These are phyloP conservation scores for Fusarium neocosmosporiellum DNA, from an alignment of 2,329 filamentous ascomycete genomes.

Conservation along the genomic window DNA sequence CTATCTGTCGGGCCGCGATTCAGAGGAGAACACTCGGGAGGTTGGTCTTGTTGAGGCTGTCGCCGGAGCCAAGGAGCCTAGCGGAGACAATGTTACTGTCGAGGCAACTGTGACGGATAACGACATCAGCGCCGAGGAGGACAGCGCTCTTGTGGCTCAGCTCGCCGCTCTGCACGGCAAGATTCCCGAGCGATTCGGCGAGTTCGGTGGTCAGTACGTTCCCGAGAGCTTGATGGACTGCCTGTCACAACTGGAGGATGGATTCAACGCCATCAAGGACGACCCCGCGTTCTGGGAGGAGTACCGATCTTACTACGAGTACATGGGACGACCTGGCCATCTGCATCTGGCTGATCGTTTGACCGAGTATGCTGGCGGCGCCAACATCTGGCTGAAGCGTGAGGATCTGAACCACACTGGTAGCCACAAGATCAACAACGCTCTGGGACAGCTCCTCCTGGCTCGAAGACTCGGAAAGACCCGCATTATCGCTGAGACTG, in stretches of 20 bases:
- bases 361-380: constrained; percentile 89
- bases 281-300: constrained; percentile 97
- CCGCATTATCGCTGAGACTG: constrained; percentile 97
- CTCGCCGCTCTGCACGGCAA: constrained; percentile 84
- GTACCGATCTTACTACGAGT: constrained; percentile 94
- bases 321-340: constrained; percentile 95
- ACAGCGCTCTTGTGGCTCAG: constrained; percentile 79
- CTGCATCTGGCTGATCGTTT: constrained; percentile 89
- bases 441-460: constrained; percentile 90
- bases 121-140: constrained; percentile 66
- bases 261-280: constrained; percentile 87
- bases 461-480: constrained; percentile 91
- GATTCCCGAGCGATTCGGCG: constrained; percentile 88
- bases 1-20: constrained; percentile 66
- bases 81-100: constrained; percentile 59
- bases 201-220: constrained; percentile 97
- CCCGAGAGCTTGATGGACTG: constrained; percentile 99
- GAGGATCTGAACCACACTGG: constrained; percentile 98
- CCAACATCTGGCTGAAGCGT: constrained; percentile 97
- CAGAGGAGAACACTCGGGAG: constrained; percentile 65
- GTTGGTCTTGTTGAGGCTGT: constrained; percentile 78
- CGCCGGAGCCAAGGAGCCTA: constrained; percentile 59
- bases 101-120: constrained; percentile 74
- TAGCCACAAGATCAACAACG: constrained; percentile 99
- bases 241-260: constrained; percentile 86